Conservation (phyloP, 2,329 filamentous ascomycete species). For the Venturia nashicola region DNA sequence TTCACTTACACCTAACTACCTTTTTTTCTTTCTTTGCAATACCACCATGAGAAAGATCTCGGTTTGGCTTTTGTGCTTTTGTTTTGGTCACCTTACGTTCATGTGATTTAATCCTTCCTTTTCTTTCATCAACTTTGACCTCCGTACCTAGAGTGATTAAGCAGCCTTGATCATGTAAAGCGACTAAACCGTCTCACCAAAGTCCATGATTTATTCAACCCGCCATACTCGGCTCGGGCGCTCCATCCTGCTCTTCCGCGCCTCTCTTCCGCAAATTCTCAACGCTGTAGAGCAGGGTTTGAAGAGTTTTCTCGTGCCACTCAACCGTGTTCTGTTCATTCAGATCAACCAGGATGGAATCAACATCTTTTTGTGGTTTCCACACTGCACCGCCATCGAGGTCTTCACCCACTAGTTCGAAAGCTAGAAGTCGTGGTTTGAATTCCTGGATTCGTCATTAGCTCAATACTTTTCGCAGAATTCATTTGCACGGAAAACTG, state of each 20-base stretch:
- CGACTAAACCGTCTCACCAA: background rate
- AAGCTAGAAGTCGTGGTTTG: slow-evolving; percentile 6
- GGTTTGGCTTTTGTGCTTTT: background rate
- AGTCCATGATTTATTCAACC: background rate
- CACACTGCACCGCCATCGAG: slow-evolving; percentile 12
- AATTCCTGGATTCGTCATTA: background rate
- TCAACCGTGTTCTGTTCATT: slow-evolving; percentile 15
- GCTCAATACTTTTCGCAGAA: background rate
- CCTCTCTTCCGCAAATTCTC: slow-evolving; percentile 36
- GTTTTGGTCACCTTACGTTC: background rate
- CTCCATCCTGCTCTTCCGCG: background rate
- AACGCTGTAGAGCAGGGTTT: slow-evolving; percentile 33
- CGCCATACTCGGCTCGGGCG: background rate
- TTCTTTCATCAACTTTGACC: background rate
- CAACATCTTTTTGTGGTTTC: slow-evolving; percentile 8
- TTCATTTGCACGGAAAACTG: background rate
- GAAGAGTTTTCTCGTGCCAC: slow-evolving; percentile 26
- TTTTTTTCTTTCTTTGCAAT: background rate
- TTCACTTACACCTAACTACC: background rate
- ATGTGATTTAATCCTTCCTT: background rate
- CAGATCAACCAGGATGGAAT: slow-evolving; percentile 11
- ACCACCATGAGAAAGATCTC: background rate
- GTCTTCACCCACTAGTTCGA: slow-evolving; percentile 5
- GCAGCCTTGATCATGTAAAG: background rate
- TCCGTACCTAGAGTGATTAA: no score